phyloP scores from a whole-genome alignment of 306 rosid genomes.

The Quillaja saponaria region DNA sequence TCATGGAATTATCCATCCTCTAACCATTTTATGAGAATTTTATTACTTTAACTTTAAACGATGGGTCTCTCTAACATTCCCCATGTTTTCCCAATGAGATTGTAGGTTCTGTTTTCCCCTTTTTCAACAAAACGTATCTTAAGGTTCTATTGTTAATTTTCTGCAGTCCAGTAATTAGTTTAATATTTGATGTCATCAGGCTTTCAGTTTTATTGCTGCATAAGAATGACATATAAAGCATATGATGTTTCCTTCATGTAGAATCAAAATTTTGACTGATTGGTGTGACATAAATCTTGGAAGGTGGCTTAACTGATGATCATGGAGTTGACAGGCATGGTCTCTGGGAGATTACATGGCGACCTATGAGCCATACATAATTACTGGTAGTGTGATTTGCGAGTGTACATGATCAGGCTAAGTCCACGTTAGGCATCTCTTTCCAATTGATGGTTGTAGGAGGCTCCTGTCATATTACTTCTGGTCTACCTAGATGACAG shows the following conservation, averaged over 20 bases:
- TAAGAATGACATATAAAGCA: constrained; percentile 19
- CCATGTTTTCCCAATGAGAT: neutral
- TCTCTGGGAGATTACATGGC: constrained; percentile 45
- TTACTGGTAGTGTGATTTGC: constrained; percentile 29
- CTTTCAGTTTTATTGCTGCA: constrained; percentile 23
- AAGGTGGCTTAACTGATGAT: constrained; percentile 38
- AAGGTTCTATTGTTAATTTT: neutral
- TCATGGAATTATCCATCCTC: too few species aligned
- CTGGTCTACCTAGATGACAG: constrained; percentile 34
- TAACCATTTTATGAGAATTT: too few species aligned
- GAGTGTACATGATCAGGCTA: constrained; percentile 29
- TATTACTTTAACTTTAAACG: constrained; percentile 8
- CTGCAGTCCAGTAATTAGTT: neutral
- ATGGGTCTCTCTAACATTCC: neutral
- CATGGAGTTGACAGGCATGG: constrained; percentile 33
- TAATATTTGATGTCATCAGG: neutral
- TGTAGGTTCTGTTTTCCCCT: neutral
- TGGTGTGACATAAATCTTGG: constrained; percentile 36
- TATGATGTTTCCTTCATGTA: constrained; percentile 50
- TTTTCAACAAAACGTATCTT: neutral
- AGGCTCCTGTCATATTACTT: constrained; percentile 32
- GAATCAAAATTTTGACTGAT: constrained; percentile 55
- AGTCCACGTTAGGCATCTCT: constrained; percentile 24
- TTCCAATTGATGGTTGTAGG: constrained; percentile 30
- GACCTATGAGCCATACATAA: constrained; percentile 16